Percentiles rank a stretch among this genome's conserved stretches.
Evolutionary conservation across 1,284 basidiomycete species (phyloP).

Genomic region (Schizophyllum amplum): DNA sequence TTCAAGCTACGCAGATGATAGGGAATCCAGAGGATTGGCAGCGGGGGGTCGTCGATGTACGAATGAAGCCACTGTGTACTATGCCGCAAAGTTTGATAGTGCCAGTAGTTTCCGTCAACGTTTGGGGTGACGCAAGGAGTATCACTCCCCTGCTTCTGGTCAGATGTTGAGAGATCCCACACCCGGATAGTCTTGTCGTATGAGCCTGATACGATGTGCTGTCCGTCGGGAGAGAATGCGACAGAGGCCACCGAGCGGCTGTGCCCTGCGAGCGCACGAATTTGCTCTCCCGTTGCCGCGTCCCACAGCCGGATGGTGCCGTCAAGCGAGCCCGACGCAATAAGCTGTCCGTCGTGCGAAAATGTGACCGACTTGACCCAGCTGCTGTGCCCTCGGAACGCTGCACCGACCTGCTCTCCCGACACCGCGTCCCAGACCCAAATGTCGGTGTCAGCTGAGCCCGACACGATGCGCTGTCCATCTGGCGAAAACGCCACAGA

Average conservation of each 20-base stretch:
- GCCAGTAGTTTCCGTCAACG: no score
- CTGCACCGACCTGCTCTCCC: not conserved
- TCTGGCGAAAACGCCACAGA: constrained; percentile 12
- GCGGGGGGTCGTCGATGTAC: no score
- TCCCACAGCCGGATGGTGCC: constrained; percentile 1
- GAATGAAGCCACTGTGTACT: no score
- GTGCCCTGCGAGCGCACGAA: not conserved
- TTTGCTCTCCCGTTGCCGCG: not conserved
- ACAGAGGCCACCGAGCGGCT: not conserved
- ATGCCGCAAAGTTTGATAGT: no score
- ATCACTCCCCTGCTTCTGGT: no score
- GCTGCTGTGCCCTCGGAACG: constrained; percentile 1
- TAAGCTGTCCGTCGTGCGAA: constrained; percentile 7
- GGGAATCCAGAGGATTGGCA: no score
- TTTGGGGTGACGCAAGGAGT: no score
- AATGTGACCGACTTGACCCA: constrained; percentile 6
- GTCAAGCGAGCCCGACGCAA: constrained; percentile 4
- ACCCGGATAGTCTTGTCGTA: constrained; percentile 1
- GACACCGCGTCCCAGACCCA: constrained; percentile 9
- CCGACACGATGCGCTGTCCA: constrained; percentile 7
- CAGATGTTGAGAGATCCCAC: no score
- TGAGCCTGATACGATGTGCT: constrained; percentile 4
- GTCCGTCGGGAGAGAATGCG: constrained; percentile 7
- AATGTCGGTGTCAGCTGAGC: constrained; percentile 5
- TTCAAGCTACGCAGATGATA: no score